A percentile compares a stretch with the other conserved stretches of the same genome.
phyloP scores from a whole-genome alignment of 2,329 filamentous ascomycete species.

The Akanthomyces uredinophilus region DNA sequence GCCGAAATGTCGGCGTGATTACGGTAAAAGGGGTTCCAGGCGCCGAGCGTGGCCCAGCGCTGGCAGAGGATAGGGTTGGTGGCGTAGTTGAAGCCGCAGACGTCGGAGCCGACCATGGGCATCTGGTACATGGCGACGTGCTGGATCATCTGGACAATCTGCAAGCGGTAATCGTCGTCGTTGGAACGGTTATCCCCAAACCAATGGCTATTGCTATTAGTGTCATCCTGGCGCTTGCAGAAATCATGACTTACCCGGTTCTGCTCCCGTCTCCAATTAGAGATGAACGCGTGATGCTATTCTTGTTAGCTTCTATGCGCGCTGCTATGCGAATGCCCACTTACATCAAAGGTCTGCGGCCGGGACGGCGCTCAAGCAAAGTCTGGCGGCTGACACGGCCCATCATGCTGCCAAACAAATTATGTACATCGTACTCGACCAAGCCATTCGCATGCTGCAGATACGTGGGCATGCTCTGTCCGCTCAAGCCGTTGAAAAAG shows the following conservation, averaged over 20 bases:
- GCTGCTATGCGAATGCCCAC: constrained; percentile 64
- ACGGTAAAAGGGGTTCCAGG: constrained; percentile 62
- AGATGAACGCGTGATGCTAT: constrained; percentile 5
- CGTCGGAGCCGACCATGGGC: constrained; percentile 63
- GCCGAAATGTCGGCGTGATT: constrained; percentile 52
- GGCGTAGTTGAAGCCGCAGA: constrained; percentile 66
- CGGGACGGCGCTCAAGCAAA: constrained; percentile 58
- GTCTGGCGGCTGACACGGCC: constrained; percentile 55
- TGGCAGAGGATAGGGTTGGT: constrained; percentile 58
- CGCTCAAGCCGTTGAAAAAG: constrained; percentile 41
- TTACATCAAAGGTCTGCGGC: constrained; percentile 49
- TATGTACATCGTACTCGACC: constrained; percentile 68
- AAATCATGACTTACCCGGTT: constrained; percentile 40
- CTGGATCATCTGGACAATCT: constrained; percentile 16
- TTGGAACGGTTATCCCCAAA: constrained; percentile 51
- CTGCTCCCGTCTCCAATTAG: constrained; percentile 1
- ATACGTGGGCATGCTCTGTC: constrained; percentile 61
- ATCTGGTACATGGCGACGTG: constrained; percentile 55
- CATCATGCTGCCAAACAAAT: constrained; percentile 68
- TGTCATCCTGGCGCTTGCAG: constrained; percentile 31
- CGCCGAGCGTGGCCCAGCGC: constrained; percentile 59
- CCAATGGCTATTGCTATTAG: constrained; percentile 35
- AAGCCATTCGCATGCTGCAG: constrained; percentile 63
- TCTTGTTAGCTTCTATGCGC: constrained; percentile 51
- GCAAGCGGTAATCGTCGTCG: constrained; percentile 49